Conservation (phyloP, 192 early-diverging fungal species). For the Gigaspora rosea region DNA sequence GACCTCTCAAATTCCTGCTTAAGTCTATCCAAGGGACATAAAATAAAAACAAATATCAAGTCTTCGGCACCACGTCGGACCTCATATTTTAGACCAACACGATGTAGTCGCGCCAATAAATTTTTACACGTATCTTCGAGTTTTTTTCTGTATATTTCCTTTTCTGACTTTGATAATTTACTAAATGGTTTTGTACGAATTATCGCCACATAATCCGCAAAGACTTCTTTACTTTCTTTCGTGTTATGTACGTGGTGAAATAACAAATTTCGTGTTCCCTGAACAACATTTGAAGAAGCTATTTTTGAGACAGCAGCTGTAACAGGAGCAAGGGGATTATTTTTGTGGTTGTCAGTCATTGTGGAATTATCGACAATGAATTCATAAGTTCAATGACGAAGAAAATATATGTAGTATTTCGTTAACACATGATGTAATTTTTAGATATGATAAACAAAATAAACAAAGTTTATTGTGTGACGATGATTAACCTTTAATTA, state of each 20-base stretch:
- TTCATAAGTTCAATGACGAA: too few species aligned
- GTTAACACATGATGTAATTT: too few species aligned
- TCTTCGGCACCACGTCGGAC: conserved; percentile 56
- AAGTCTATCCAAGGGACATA: conserved; percentile 58
- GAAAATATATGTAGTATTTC: too few species aligned
- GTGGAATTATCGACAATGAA: too few species aligned
- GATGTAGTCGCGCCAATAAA: conserved; percentile 54
- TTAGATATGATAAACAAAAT: too few species aligned
- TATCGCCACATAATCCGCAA: conserved; percentile 23
- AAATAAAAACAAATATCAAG: conserved; percentile 66
- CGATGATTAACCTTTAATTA: too few species aligned
- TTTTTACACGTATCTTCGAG: conserved; percentile 45
- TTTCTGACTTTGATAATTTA: not conserved
- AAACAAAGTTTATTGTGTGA: too few species aligned
- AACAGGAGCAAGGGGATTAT: not conserved
- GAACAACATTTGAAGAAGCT: not conserved
- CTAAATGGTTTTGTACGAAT: not conserved
- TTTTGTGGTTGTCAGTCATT: too few species aligned
- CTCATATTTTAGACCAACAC: conserved; percentile 65
- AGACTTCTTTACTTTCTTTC: conserved; percentile 1
- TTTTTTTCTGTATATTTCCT: not conserved
- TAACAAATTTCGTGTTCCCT: not conserved
- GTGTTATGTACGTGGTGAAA: conserved; percentile 17
- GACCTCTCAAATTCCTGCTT: conserved; percentile 47
- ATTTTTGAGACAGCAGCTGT: not conserved